Base-by-base conservation (phyloP, 768 basidiomycete species). In the Leucocoprinus leucothites region DNA sequence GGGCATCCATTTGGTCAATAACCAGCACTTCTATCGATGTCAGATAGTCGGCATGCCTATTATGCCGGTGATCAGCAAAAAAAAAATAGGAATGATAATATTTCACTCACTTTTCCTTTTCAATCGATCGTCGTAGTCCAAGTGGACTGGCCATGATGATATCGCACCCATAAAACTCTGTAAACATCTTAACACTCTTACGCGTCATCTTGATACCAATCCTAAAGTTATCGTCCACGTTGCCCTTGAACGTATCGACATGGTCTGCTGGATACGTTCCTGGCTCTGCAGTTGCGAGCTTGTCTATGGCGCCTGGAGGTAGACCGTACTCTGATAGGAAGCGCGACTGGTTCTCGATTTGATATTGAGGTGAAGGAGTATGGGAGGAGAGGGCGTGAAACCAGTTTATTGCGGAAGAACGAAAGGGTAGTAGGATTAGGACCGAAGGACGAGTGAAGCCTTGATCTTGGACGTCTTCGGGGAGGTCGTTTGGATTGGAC, bases 401-500 rank as follows among this genome's bases (percentile, higher is more conserved):
- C 91, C 95, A 98, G 53, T 82, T 77, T 5, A 89, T 73, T 0
- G 91, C 95, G 48, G 85, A 86, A 38, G 91, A 92, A 47, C 97
- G 93, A 75, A 98, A 94, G 1, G 97, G 97, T 9, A 95, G 81
- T 55, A 98, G 84, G 59, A 99, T 73, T 44, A 99, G 89, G 25
- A 96, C 77, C 18, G 96, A 94, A 9, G 97, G 96, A 4, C 97
- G 89, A 6, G 95, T 97, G 72, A 98, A 98, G 24, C 96, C 96
- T 78, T 98, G 97, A 65, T 99, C 97, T 71, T 92, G 91, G 13
- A 91, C 80, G 57, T 91, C 85, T 69, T 87, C 84, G 1, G 86
- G 85, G 1, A 81, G 76, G 21, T 82, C 74, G 35, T 78, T 72
- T 1, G 77, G 71, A 48, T 78, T 74, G 14, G 78, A 67, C 67